Percentiles rank a stretch among this genome's conserved stretches.
Conservation (phyloP, 805 yeast species). For the Grigorovia transvaalensis region DNA sequence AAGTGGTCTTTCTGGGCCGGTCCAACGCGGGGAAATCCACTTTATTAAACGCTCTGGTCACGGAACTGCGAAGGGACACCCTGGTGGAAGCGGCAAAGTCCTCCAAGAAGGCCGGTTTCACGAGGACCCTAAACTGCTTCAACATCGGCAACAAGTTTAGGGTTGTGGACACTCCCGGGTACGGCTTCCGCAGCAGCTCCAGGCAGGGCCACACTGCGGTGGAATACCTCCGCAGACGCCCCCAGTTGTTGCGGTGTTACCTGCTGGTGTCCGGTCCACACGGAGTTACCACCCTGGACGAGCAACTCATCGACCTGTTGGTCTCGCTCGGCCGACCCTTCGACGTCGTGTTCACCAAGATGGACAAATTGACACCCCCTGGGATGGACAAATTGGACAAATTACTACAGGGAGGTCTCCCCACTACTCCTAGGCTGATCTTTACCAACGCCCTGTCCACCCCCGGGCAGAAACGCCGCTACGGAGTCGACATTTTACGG, state of each 20-base stretch:
- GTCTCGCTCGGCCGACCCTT: conserved; percentile 50
- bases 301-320: conserved; percentile 40
- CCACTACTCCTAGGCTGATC: conserved; percentile 33
- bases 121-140: conserved; percentile 58
- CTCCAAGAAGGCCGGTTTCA: conserved; percentile 46
- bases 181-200: conserved; percentile 58
- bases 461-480: conserved; percentile 7
- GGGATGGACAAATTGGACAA: no score
- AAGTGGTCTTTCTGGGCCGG: conserved; percentile 65
- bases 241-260: conserved; percentile 46
- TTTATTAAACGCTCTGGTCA: conserved; percentile 50
- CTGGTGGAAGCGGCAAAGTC: conserved; percentile 38
- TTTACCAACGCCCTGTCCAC: conserved; percentile 43
- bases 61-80: conserved; percentile 27
- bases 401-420: no score
- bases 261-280: conserved; percentile 49
- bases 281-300: conserved; percentile 53
- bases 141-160: conserved; percentile 54
- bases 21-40: conserved; percentile 86
- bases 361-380: conserved; percentile 37
- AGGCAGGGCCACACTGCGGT: conserved; percentile 62
- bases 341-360: conserved; percentile 68
- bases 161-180: conserved; percentile 83
- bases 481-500: not conserved
- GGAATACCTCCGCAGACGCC: conserved; percentile 48